A percentile compares a stretch with the other conserved stretches of the same genome.
Conservation (phyloP, 306 rosid species). For the Senna siamea region DNA sequence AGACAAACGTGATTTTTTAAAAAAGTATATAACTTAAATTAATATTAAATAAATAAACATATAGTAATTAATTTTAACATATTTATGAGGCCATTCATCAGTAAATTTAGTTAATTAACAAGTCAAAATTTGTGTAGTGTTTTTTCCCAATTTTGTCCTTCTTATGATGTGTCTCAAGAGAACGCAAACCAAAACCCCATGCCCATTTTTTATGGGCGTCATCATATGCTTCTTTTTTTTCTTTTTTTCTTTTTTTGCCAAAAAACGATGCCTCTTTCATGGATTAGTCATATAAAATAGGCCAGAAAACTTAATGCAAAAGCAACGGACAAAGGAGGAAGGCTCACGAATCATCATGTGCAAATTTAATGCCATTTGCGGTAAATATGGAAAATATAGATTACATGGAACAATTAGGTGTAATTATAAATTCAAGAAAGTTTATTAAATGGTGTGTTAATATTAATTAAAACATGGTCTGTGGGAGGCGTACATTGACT, state of each 20-base stretch:
- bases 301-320: not conserved
- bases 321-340: slow-evolving; percentile 24
- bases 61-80: too few relatives aligned
- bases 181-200: not conserved
- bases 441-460: not conserved
- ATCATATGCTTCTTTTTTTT: not conserved
- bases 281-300: not conserved
- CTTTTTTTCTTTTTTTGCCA: too few relatives aligned
- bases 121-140: not conserved
- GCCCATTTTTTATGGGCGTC: not conserved
- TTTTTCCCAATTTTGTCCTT: not conserved
- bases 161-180: not conserved
- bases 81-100: not conserved
- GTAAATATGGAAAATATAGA: not conserved
- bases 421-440: not conserved
- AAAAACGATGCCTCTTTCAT: not conserved
- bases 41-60: too few relatives aligned
- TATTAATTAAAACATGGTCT: not conserved
- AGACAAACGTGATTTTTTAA: too few relatives aligned
- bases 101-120: too few relatives aligned
- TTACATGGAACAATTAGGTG: not conserved
- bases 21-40: too few relatives aligned
- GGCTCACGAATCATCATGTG: slow-evolving; percentile 12
- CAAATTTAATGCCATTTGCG: not conserved
- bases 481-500: not conserved